Evolutionary conservation across 805 yeast genomes (phyloP).

Genomic region (Metahyphopichia silvanorum): DNA sequence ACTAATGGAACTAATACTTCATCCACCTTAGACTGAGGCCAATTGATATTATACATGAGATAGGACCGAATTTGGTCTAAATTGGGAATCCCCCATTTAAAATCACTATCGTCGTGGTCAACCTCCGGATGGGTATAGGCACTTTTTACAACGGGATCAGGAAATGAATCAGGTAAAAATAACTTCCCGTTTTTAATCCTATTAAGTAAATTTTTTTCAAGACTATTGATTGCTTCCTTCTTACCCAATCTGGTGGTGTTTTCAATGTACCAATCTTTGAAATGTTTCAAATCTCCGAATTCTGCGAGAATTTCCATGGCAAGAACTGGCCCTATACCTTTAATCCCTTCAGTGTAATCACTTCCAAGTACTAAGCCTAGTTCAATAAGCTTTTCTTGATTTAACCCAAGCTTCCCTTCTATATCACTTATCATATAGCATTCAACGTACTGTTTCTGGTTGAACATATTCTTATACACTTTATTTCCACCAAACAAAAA

Average conservation of each 20-base stretch:
- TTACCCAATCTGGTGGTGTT: conserved; percentile 36
- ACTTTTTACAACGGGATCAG: conserved; percentile 61
- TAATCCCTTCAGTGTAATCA: conserved; percentile 91
- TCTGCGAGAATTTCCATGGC: conserved; percentile 90
- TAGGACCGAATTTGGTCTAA: conserved; percentile 73
- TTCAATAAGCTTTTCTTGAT: conserved; percentile 63
- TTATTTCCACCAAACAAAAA: conserved; percentile 86
- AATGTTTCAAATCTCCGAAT: conserved; percentile 47
- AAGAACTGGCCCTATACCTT: conserved; percentile 91
- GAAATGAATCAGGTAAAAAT: conserved; percentile 61
- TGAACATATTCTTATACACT: conserved; percentile 90
- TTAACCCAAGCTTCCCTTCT: conserved; percentile 60
- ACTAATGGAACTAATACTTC: conserved; percentile 84
- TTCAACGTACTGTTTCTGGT: conserved; percentile 89
- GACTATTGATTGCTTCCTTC: conserved; percentile 40
- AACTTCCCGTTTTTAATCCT: conserved; percentile 52
- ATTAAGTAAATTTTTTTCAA: conserved; percentile 57
- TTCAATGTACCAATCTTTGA: conserved; percentile 58
- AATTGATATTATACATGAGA: conserved; percentile 68
- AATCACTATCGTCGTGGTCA: conserved; percentile 72
- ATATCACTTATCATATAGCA: conserved; percentile 64
- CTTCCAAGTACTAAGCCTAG: conserved; percentile 86
- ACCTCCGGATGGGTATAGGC: conserved; percentile 84
- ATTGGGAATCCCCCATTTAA: conserved; percentile 90
- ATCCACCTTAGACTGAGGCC: conserved; percentile 75